Conservation (phyloP, 257 asterid genomes). For the Coffea eugenioides region DNA sequence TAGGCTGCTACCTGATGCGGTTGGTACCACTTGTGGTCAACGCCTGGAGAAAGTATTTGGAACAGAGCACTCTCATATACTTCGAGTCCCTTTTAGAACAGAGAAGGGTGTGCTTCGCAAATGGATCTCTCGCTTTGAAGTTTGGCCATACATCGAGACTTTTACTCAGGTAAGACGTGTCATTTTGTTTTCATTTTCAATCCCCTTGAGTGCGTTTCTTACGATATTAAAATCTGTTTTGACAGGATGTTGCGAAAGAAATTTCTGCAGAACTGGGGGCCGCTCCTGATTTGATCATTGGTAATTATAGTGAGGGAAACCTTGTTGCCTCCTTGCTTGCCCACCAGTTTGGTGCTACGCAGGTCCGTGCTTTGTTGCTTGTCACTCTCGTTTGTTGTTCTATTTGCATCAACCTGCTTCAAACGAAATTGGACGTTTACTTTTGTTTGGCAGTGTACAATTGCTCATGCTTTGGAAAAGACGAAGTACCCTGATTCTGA, state of each 20-base stretch:
- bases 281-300: conserved; percentile 86
- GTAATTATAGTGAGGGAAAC: conserved; percentile 97
- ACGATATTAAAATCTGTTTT: neutral
- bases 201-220: neutral
- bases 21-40: conserved; percentile 93
- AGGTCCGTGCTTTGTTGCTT: conserved; percentile 36
- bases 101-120: conserved; percentile 84
- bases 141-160: conserved; percentile 98
- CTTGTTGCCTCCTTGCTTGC: conserved; percentile 92
- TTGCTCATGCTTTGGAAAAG: conserved; percentile 95
- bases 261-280: conserved; percentile 66
- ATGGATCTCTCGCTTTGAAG: conserved; percentile 98
- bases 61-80: conserved; percentile 81
- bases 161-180: conserved; percentile 69
- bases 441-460: conserved; percentile 56
- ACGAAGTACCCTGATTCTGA: conserved; percentile 95
- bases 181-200: neutral
- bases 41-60: conserved; percentile 87
- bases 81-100: conserved; percentile 88
- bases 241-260: conserved; percentile 83
- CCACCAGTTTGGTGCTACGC: conserved; percentile 85
- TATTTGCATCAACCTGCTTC: neutral
- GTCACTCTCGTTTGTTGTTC: too few species aligned
- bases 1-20: conserved; percentile 93
- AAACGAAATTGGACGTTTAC: neutral